phyloP scores from a whole-genome alignment of 202 grass and related monocot species.

The Thinopyrum obtusiflorum region DNA sequence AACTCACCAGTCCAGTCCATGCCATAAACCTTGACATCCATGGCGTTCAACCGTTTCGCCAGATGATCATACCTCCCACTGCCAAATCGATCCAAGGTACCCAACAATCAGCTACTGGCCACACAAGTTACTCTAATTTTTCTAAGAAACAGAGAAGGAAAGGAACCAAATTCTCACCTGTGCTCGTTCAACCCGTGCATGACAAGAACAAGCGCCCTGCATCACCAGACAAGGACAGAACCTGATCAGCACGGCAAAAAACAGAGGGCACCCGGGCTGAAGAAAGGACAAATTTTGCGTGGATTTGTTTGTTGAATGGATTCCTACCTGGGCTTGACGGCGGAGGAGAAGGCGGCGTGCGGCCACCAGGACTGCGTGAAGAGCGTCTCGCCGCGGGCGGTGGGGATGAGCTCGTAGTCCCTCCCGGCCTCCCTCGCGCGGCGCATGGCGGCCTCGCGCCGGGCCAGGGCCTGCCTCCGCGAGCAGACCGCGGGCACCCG shows the following conservation, averaged over 20 bases:
- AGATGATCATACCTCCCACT: constrained; percentile 92
- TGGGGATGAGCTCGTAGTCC: constrained; percentile 66
- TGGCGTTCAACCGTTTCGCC: constrained; percentile 71
- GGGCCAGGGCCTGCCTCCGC: constrained; percentile 51
- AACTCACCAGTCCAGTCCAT: constrained; percentile 97
- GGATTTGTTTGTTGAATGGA: neutral
- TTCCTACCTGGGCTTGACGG: constrained; percentile 39
- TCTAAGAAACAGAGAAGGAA: neutral
- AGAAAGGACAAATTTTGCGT: neutral
- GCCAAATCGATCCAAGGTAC: constrained; percentile 26
- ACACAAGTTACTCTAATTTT: neutral
- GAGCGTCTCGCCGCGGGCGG: constrained; percentile 61
- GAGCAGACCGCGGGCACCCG: constrained; percentile 46
- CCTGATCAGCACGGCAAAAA: neutral
- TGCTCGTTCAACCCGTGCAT: constrained; percentile 97
- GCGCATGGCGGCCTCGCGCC: constrained; percentile 35
- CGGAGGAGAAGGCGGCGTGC: constrained; percentile 21
- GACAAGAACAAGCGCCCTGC: constrained; percentile 76
- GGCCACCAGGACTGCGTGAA: constrained; percentile 90
- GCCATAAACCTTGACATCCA: constrained; percentile 79
- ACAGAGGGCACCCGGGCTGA: neutral
- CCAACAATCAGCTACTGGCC: constrained; percentile 7
- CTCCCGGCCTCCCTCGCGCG: constrained; percentile 36
- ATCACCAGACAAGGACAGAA: constrained; percentile 21
- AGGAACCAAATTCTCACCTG: constrained; percentile 42